These are phyloP conservation scores for Parmelia sp. DNA, from an alignment of 495 filamentous ascomycete species.

Conservation along the genomic window DNA sequence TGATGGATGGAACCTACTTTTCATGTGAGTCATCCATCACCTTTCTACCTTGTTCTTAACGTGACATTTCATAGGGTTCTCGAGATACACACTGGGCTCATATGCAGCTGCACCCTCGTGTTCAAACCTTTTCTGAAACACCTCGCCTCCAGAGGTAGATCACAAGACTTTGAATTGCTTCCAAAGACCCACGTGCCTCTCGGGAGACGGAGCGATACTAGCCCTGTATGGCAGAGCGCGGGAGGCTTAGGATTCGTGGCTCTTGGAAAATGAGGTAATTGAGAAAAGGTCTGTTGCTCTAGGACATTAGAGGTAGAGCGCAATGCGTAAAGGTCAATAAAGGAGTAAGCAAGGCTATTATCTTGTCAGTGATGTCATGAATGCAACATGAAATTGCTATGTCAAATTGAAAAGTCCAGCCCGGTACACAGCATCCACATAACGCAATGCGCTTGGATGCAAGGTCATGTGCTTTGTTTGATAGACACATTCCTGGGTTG, in stretches of 20 bases:
- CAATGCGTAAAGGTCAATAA: background rate
- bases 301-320: background rate
- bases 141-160: background rate
- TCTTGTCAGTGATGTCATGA: too few relatives aligned
- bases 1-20: background rate
- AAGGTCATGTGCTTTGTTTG: too few relatives aligned
- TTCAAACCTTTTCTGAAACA: conserved; percentile 16
- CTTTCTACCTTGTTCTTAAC: background rate
- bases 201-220: background rate
- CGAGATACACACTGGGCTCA: conserved; percentile 39
- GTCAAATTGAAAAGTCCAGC: too few relatives aligned
- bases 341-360: too few relatives aligned
- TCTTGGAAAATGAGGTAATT: background rate
- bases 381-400: too few relatives aligned
- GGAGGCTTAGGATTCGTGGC: background rate
- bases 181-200: background rate
- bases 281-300: background rate
- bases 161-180: background rate
- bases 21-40: background rate
- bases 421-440: too few relatives aligned
- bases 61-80: conserved; percentile 25
- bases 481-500: too few relatives aligned
- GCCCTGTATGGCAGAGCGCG: background rate
- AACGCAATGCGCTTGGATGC: too few relatives aligned
- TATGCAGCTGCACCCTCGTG: conserved; percentile 28